Evolutionary conservation across 2,329 filamentous ascomycete species (phyloP), one percentile per base, ranked within the genome.

Genomic region (Paracorniculantispora psalliotae): DNA sequence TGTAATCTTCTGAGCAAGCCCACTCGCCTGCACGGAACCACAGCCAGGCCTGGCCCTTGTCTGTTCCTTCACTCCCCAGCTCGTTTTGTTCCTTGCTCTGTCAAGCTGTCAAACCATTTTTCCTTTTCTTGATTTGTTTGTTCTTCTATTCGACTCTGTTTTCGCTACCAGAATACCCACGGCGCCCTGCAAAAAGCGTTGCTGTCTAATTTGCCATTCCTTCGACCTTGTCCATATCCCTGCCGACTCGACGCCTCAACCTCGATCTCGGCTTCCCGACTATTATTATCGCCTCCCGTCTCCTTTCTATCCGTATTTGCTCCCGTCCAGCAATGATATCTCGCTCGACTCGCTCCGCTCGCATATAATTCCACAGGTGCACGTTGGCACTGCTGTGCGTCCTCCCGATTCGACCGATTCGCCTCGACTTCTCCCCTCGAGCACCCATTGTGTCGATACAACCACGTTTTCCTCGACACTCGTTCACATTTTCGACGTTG

Each of bases 321-420:
- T 39, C 28, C 23, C 28, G 35, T 39, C 21, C 30, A 56, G 53
- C 47, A 35, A 57, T 57, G 55, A 57, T 4, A 12, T 13, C 26
- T 35, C 19, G n/a, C 46, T 35, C 47, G 25, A 25, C 25, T 28
- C n/a, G 19, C 12, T 13, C 35, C 19, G 35, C 26, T 35, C 26
- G 13, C 55, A 21, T 17, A 43, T 57, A 57, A 51, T 28, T 19
- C 19, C 47, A 19, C 37, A 33, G 37, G 55, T 50, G 55, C 47
- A 50, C 10, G 30, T 44, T 33, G 35, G 46, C 47, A 44, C 25
- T 50, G 19, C 26, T 44, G n/a, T 44, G 26, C 39, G 17, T 56
- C 37, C n/a, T 39, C 47, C 10, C 13, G 35, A n/a, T 26, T 44
- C n/a, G 46, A 57, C 44, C 7, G 21, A 57, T 43, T 50, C 55